Evolutionary conservation across 2,329 filamentous ascomycete genomes (phyloP).

Genomic region (Stemphylium lycopersici): DNA sequence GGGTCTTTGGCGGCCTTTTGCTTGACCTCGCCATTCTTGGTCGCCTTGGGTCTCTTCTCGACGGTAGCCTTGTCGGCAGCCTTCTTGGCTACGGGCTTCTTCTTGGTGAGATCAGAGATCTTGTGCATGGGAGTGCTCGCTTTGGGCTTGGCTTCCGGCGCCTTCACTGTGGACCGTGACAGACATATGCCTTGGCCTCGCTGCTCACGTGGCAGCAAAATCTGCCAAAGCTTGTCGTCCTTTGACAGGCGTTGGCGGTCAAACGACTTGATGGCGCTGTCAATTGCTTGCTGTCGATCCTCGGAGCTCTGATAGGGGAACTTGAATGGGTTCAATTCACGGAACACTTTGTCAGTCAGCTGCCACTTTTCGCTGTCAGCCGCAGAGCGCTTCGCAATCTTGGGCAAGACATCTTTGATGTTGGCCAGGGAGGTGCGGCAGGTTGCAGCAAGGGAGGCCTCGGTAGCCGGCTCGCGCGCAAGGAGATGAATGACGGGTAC

Average conservation of each 20-base stretch:
- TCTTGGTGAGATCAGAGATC: conserved; percentile 48
- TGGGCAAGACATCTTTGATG: conserved; percentile 48
- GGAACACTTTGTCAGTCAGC: conserved; percentile 64
- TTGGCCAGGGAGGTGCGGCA: conserved; percentile 38
- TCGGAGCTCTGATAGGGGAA: conserved; percentile 63
- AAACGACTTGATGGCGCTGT: conserved; percentile 67
- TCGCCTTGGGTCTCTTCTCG: conserved; percentile 25
- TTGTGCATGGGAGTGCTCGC: conserved; percentile 45
- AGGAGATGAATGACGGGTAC: conserved; percentile 59
- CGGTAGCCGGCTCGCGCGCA: conserved; percentile 48
- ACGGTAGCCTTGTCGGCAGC: conserved; percentile 52
- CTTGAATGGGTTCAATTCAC: conserved; percentile 66
- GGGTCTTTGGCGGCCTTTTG: conserved; percentile 17
- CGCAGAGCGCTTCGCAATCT: conserved; percentile 59
- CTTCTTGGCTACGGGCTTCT: conserved; percentile 53
- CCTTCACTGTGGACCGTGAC: conserved; percentile 63
- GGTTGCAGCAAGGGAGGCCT: conserved; percentile 41
- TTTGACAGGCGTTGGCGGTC: conserved; percentile 66
- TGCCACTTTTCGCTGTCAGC: conserved; percentile 52
- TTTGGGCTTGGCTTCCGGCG: conserved; percentile 45
- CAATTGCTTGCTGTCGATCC: conserved; percentile 65
- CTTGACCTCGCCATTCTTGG: conserved; percentile 21
- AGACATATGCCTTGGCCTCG: conserved; percentile 66
- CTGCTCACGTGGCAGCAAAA: conserved; percentile 64
- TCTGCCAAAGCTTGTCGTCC: conserved; percentile 67